Evolutionary conservation across 306 rosid genomes (phyloP), one percentile per base, ranked within the genome.

Genomic region (Alnus rubra): DNA sequence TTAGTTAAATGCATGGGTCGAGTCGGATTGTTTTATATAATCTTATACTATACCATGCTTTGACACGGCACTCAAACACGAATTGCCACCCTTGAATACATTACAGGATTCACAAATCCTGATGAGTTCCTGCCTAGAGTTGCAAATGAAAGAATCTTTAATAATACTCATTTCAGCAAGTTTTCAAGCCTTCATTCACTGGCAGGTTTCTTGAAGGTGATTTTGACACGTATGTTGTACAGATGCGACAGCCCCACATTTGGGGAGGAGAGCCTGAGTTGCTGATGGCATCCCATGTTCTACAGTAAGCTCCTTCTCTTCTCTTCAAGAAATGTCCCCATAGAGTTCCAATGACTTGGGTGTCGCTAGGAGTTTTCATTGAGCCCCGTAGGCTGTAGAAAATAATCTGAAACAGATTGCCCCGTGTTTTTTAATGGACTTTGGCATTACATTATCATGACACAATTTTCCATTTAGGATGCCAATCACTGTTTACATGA

Each of bases 231-330:
- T 94, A 94, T 45, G 86, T 92, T 69, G 82, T 75, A 52, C 91
- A 85, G 71, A 94, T 94, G 91, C 78, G 93, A 80, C 89, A 88
- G 73, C 81, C 96, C 35, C 91, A 94, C 69, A 81, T 51, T 18
- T 90, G 96, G 97, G 97, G 97, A 56, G 97, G 98, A 60, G 97
- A 92, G 81, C 98, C 97, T 42, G 97, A 94, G 85, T 85, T 94
- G 86, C 92, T 92, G 35, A 92, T 90, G 97, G 85, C 90, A 73
- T 87, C 97, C 4, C 97, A 94, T 81, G 94, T 90, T 76, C 82
- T 92, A 74, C 76, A 51, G 98, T 94, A 90, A 81, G 76, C 80
- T 73, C 33, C 33, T 44, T 79, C 67, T 79, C 75, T 71, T 42
- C 45, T 56, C 71, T 31, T 71, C 35, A 45, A 51, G 60, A 65